phyloP scores from a whole-genome alignment of 106 monocot species.

The Dioscorea alata region DNA sequence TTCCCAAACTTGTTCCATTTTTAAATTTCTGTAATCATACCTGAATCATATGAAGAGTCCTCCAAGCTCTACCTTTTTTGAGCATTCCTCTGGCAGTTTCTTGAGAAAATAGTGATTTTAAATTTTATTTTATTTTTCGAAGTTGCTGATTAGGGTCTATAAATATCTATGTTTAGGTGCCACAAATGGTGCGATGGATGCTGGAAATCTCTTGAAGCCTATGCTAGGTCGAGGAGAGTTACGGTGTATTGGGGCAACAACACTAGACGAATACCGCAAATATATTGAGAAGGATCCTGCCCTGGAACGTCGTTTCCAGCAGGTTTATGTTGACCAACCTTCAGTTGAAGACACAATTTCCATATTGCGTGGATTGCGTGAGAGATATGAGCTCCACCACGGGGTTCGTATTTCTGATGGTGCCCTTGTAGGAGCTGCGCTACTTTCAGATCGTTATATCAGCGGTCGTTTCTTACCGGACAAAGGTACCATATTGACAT shows the following conservation, averaged over 20 bases:
- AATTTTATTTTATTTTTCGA: too few species aligned
- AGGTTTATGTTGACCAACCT: conserved; percentile 98
- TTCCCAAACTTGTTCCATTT: background rate
- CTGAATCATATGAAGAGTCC: too few species aligned
- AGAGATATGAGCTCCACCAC: conserved; percentile 98
- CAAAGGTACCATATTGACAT: conserved; percentile 51
- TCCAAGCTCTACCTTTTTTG: too few species aligned
- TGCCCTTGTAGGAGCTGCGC: conserved; percentile 91
- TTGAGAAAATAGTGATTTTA: too few species aligned
- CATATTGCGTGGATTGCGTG: conserved; percentile 90
- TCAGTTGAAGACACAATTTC: conserved; percentile 90
- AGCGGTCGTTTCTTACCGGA: conserved; percentile 97
- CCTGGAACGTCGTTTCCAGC: conserved; percentile 93
- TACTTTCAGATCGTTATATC: conserved; percentile 95
- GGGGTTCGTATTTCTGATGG: conserved; percentile 91
- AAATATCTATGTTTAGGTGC: conserved; percentile 51
- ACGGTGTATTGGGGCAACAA: conserved; percentile 97
- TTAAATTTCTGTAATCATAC: background rate
- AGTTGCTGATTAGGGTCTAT: conserved; percentile 1
- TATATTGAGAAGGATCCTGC: conserved; percentile 99
- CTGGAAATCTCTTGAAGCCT: conserved; percentile 92
- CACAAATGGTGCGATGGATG: conserved; percentile 98
- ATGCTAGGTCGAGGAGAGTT: conserved; percentile 98
- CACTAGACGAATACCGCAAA: conserved; percentile 95
- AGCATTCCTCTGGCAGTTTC: too few species aligned